phyloP scores from a whole-genome alignment of 441 rosid genomes.

The Erysimum pusillum region DNA sequence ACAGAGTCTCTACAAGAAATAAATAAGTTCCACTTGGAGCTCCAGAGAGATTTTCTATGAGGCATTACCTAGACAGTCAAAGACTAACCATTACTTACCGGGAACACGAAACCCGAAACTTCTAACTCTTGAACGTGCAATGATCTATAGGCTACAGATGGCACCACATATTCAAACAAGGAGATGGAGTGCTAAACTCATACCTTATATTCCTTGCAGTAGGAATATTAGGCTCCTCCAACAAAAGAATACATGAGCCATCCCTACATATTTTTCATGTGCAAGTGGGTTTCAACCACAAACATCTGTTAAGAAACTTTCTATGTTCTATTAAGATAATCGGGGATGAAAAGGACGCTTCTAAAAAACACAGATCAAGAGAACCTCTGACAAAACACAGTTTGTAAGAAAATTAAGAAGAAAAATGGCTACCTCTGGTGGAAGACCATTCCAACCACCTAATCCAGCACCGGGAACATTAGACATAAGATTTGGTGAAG shows the following conservation, averaged over 20 bases:
- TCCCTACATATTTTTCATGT: constrained; percentile 45
- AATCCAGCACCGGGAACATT: constrained; percentile 70
- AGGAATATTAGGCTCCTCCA: constrained; percentile 47
- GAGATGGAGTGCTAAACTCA: constrained; percentile 44
- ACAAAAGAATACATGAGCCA: constrained; percentile 46
- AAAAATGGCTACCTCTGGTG: constrained; percentile 67
- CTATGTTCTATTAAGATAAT: constrained; percentile 30
- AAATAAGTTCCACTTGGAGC: constrained; percentile 8
- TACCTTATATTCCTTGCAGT: constrained; percentile 51
- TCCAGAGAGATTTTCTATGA: background rate
- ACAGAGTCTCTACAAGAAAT: constrained; percentile 10
- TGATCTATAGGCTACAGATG: constrained; percentile 43
- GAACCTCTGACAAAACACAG: constrained; percentile 23
- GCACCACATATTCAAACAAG: constrained; percentile 44
- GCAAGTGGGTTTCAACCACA: constrained; percentile 42
- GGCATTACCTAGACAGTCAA: constrained; percentile 2
- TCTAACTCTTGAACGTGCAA: constrained; percentile 27
- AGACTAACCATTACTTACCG: constrained; percentile 7
- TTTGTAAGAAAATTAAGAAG: background rate
- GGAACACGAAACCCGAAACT: constrained; percentile 24
- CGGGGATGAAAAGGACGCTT: constrained; percentile 4
- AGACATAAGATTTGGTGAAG: constrained; percentile 86
- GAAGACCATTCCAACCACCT: constrained; percentile 80
- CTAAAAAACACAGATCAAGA: constrained; percentile 9
- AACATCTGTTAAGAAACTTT: constrained; percentile 36